A percentile compares a stretch with the other conserved stretches of the same genome.
These are phyloP conservation scores for Suhomyces panamericanus DNA, from an alignment of 1,139 yeast genomes.

Conservation along the genomic window DNA sequence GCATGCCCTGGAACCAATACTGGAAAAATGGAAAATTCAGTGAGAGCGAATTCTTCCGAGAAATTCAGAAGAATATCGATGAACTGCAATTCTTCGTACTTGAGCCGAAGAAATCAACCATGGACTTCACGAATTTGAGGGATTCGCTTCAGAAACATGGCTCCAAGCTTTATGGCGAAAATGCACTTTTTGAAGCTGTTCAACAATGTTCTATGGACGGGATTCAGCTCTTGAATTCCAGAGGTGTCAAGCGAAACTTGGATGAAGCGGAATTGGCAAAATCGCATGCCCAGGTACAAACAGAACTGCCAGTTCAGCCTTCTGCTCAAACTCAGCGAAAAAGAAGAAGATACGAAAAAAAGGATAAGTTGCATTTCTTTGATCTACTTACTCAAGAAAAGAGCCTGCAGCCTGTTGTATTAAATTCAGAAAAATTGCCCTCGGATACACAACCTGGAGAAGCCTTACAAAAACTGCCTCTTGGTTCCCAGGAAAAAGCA, in stretches of 20 bases:
- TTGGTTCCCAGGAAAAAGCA: too few species aligned
- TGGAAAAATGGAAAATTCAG: not conserved
- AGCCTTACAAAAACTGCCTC: too few species aligned
- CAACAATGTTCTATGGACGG: constrained; percentile 2
- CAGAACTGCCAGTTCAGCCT: not conserved
- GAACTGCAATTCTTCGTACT: constrained; percentile 1
- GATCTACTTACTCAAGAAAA: constrained; percentile 22
- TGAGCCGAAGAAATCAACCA: not conserved
- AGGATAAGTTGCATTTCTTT: constrained; percentile 36
- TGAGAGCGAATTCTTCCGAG: constrained; percentile 5
- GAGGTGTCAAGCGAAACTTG: constrained; percentile 4
- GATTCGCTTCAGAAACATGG: not conserved
- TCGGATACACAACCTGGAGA: too few species aligned
- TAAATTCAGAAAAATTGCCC: not conserved
- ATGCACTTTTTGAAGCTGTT: constrained; percentile 8
- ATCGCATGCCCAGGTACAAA: too few species aligned
- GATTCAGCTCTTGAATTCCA: constrained; percentile 1
- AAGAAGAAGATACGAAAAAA: constrained; percentile 34
- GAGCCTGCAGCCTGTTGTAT: not conserved
- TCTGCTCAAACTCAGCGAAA: constrained; percentile 20
- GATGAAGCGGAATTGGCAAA: not conserved
- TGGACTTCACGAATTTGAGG: not conserved
- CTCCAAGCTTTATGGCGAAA: constrained; percentile 3
- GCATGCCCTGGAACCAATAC: constrained; percentile 2
- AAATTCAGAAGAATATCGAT: constrained; percentile 3